Percentiles rank a stretch among this genome's conserved stretches.
Evolutionary conservation across 192 early-diverging fungal species (phyloP).

Genomic region (Fimicolochytrium jonesii): DNA sequence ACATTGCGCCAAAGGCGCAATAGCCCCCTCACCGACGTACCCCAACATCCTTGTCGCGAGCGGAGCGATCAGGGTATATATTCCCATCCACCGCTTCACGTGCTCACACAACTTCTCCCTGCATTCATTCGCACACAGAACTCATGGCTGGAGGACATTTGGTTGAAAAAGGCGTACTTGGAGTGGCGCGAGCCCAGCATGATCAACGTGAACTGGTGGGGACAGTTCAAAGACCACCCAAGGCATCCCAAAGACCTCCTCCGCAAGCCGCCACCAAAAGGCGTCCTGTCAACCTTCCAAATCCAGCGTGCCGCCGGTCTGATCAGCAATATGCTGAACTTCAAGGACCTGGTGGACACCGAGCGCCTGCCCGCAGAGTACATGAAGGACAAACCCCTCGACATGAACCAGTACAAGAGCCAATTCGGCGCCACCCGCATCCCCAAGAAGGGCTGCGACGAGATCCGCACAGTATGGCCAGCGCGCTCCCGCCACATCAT

Average conservation of each 20-base stretch:
- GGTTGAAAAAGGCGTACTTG: slow-evolving; percentile 49
- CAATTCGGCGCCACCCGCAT: slow-evolving; percentile 81
- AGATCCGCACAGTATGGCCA: slow-evolving; percentile 67
- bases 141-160: slow-evolving; percentile 87
- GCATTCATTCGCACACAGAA: slow-evolving; percentile 32
- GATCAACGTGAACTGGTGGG: slow-evolving; percentile 60
- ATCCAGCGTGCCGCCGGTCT: slow-evolving; percentile 50
- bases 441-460: slow-evolving; percentile 64
- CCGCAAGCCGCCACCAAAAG: slow-evolving; percentile 46
- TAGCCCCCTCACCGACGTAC: too few species aligned
- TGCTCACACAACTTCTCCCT: too few species aligned
- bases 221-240: slow-evolving; percentile 45
- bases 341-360: slow-evolving; percentile 42
- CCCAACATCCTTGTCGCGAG: too few species aligned
- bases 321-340: slow-evolving; percentile 43
- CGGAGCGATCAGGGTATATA: too few species aligned
- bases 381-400: slow-evolving; percentile 60
- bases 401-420: slow-evolving; percentile 93
- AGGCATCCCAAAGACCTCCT: slow-evolving; percentile 32
- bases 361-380: slow-evolving; percentile 44
- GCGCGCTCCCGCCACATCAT: slow-evolving; percentile 74
- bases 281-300: slow-evolving; percentile 45
- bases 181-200: slow-evolving; percentile 49
- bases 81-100: too few species aligned
- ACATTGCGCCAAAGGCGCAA: too few species aligned